Conservation (phyloP, 805 yeast species). For the Spathaspora passalidarum region DNA sequence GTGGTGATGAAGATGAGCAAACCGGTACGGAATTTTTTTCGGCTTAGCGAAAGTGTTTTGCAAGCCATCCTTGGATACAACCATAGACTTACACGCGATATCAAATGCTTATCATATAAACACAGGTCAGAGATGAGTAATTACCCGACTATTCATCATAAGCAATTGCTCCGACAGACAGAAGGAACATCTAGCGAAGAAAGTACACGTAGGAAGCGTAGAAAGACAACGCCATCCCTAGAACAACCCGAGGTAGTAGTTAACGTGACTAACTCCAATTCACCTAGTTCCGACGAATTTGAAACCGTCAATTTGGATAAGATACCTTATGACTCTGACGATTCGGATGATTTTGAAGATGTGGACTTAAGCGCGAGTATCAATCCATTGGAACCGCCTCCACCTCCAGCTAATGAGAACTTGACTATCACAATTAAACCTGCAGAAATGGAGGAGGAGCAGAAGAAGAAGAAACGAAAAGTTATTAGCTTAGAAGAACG, state of each 20-base stretch:
- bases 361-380: constrained; percentile 13
- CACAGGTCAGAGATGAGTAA: constrained; percentile 1
- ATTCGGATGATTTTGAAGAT: constrained; percentile 24
- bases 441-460: constrained; percentile 6
- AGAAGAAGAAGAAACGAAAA: constrained; percentile 24
- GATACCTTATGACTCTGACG: constrained; percentile 10
- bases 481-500: constrained; percentile 57
- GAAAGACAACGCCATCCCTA: neutral
- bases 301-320: constrained; percentile 26
- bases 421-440: constrained; percentile 13
- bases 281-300: constrained; percentile 21
- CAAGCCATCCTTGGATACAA: neutral
- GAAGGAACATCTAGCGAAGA: neutral
- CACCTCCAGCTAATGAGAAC: neutral
- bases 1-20: neutral
- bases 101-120: neutral
- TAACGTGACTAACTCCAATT: neutral
- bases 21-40: neutral
- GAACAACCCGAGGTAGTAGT: neutral
- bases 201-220: constrained; percentile 3
- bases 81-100: neutral
- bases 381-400: constrained; percentile 8
- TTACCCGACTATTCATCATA: constrained; percentile 5
- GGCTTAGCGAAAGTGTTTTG: neutral
- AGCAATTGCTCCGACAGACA: constrained; percentile 6